Percentiles rank a stretch among this genome's conserved stretches.
These are phyloP conservation scores for Thamnidium elegans DNA, from an alignment of 192 early-diverging fungal genomes.

Conservation along the genomic window DNA sequence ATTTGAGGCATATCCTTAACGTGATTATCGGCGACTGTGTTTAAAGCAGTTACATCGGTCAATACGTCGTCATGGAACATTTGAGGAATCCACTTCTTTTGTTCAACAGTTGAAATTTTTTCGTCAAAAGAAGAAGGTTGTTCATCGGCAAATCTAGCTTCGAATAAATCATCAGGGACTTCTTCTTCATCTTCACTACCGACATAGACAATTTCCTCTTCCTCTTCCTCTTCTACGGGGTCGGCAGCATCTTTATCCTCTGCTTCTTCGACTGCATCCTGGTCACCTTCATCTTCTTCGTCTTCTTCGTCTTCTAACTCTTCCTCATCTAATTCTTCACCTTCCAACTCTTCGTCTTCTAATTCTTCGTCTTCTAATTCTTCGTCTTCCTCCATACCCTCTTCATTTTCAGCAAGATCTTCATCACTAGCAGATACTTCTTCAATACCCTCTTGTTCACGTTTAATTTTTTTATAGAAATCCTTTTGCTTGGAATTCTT, in stretches of 20 bases:
- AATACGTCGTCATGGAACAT: slow-evolving; percentile 33
- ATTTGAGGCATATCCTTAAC: slow-evolving; percentile 6
- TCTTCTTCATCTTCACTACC: slow-evolving; percentile 38
- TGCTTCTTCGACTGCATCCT: slow-evolving; percentile 20
- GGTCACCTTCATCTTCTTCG: not conserved
- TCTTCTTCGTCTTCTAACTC: slow-evolving; percentile 6
- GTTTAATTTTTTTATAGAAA: slow-evolving; percentile 45
- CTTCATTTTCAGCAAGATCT: slow-evolving; percentile 29
- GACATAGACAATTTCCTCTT: slow-evolving; percentile 16
- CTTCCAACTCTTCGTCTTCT: slow-evolving; percentile 18
- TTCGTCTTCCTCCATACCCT: slow-evolving; percentile 11
- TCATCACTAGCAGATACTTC: slow-evolving; percentile 23
- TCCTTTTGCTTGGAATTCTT: slow-evolving; percentile 53
- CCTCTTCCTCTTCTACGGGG: slow-evolving; percentile 31
- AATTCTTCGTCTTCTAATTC: slow-evolving; percentile 27
- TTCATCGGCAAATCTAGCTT: slow-evolving; percentile 40
- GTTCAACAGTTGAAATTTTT: slow-evolving; percentile 31
- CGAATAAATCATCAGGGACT: slow-evolving; percentile 22
- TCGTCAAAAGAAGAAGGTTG: slow-evolving; percentile 29
- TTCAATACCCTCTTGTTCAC: slow-evolving; percentile 51
- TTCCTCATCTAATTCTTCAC: not conserved
- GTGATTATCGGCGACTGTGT: not conserved
- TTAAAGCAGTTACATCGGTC: slow-evolving; percentile 27
- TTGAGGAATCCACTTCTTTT: slow-evolving; percentile 39
- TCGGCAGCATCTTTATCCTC: slow-evolving; percentile 17